A percentile compares a stretch with the other conserved stretches of the same genome.
Conservation (phyloP, 2,329 filamentous ascomycete genomes). For the Aquanectria penicillioides region DNA sequence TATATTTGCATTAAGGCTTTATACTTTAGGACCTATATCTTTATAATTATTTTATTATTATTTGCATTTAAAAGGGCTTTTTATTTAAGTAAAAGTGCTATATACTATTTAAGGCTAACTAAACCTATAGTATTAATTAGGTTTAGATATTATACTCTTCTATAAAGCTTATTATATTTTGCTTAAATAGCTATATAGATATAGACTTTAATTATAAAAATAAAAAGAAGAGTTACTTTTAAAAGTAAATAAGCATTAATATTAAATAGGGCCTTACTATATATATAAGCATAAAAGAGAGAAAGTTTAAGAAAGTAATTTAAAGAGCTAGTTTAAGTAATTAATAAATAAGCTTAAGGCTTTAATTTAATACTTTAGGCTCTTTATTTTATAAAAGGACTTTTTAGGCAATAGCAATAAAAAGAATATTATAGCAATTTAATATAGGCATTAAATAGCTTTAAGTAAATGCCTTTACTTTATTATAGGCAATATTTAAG, state of each 20-base stretch:
- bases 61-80: not conserved
- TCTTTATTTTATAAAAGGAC: not conserved
- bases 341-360: not conserved
- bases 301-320: no score
- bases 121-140: not conserved
- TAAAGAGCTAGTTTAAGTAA: no score
- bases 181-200: conserved; percentile 1
- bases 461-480: not conserved
- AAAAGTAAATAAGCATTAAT: not conserved
- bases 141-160: not conserved
- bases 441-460: no score
- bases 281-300: no score
- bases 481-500: conserved; percentile 5
- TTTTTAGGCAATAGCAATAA: conserved; percentile 2
- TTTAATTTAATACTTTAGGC: not conserved
- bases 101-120: conserved; percentile 5
- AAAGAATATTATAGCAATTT: not conserved
- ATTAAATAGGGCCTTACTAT: no score
- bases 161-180: not conserved
- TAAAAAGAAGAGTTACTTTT: not conserved
- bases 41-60: not conserved
- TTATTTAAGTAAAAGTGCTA: no score
- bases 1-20: not conserved
- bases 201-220: conserved; percentile 7
- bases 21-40: not conserved